Base-by-base conservation (phyloP, 331 rosid species). In the Arachis monticola region DNA sequence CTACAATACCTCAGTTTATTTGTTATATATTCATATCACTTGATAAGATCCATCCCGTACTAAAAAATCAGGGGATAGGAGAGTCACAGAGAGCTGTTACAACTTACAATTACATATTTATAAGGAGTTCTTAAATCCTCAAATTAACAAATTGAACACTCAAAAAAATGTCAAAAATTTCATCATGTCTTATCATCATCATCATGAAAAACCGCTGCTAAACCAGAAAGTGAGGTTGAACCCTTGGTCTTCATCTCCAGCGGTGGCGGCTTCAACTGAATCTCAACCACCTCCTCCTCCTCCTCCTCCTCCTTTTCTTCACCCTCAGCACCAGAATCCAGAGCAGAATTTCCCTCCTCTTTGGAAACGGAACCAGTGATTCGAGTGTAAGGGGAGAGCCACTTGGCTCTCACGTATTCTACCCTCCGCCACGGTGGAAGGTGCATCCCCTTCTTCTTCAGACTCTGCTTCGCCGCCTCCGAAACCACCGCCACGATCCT, bases 361-460 rank as follows among this genome's bases (percentile, higher is more conserved):
- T 55, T 55, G 60, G 60, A 14, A 2, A 22, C 60, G 60, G 60
- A 14, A 2, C 60, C 60, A 0, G 41, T 38, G 41, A 72, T 69
- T 13, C 97, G 83, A 4, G 82, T 58, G 75, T 86, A 83, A 14
- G 93, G 81, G 10, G 96, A 87, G 41, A 94, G 85, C 99, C 99
- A 94, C 60, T 94, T 94, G 2, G 92, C 90, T 72, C 73, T 87
- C 17, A 92, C 88, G 64, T 94, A 94, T 22, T 90, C 97, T 0
- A 72, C 83, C 75, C 86, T 88, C 41, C 97, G 86, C 99, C 99
- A 94, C 3, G 99, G 97, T 0, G 99, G 99, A 65, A 94, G 70
- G 11, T 76, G 90, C 96, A 94, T 86, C 14, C 89, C 97, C 35
- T 85, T 94, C 88, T 85, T 92, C 74, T 85, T 90, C 72, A 94